phyloP scores from a whole-genome alignment of 139 green algal genomes.

The Chlorella sp. region DNA sequence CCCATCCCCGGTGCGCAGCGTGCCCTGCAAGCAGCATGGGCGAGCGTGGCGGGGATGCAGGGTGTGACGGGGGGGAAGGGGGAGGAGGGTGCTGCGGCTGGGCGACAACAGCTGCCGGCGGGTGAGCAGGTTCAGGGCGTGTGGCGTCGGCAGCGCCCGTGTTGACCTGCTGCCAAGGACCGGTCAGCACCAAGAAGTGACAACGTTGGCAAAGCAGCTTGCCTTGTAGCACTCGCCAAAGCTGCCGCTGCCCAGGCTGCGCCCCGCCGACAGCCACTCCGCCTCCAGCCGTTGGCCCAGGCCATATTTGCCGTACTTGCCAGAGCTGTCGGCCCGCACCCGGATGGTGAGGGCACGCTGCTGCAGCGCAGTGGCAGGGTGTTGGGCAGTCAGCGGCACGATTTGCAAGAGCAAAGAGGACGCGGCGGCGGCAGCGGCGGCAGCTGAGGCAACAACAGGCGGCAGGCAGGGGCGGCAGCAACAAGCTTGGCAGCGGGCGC shows the following conservation, averaged over 20 bases:
- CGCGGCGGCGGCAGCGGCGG: neutral
- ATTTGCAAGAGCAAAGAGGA: neutral
- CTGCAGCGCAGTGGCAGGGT: neutral
- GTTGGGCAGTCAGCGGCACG: neutral
- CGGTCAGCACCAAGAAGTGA: neutral
- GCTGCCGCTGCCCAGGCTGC: conserved; percentile 52
- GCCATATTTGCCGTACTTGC: conserved; percentile 11
- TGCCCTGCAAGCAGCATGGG: conserved; percentile 39
- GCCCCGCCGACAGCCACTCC: neutral
- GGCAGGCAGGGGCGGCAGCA: neutral
- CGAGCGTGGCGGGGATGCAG: too few relatives aligned
- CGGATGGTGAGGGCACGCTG: neutral
- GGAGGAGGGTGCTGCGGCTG: neutral
- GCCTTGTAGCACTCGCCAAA: conserved; percentile 66
- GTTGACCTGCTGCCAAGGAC: neutral
- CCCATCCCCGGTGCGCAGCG: conserved; percentile 24
- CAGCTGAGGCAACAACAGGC: neutral
- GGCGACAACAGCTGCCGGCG: neutral
- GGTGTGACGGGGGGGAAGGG: too few relatives aligned
- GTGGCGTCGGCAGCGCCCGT: neutral
- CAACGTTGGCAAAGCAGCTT: neutral
- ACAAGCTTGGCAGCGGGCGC: too few relatives aligned
- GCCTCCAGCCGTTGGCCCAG: conserved; percentile 17
- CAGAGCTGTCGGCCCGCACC: neutral
- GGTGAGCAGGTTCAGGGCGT: too few relatives aligned